These are phyloP conservation scores for Iris macrosiphon DNA, from an alignment of 106 monocot genomes.

Conservation along the genomic window DNA sequence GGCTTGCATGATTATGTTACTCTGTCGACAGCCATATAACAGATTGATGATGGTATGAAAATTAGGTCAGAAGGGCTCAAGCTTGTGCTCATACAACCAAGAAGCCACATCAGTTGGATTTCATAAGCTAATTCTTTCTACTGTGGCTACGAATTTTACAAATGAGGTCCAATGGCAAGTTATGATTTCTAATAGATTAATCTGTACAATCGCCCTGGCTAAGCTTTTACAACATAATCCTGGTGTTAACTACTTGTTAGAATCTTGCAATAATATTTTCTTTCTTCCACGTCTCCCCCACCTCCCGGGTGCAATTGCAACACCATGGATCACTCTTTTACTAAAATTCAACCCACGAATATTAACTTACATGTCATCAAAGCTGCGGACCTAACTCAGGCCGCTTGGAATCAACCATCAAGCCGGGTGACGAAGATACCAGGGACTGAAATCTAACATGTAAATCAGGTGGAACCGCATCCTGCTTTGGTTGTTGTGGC, in stretches of 20 bases:
- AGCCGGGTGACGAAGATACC: constrained; percentile 26
- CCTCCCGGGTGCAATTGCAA: background rate
- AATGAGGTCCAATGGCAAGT: too few relatives aligned
- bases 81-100: too few relatives aligned
- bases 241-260: background rate
- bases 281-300: background rate
- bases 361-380: constrained; percentile 8
- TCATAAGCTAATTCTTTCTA: too few relatives aligned
- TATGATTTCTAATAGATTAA: constrained; percentile 17
- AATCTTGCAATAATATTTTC: background rate
- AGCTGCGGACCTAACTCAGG: constrained; percentile 86
- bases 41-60: too few relatives aligned
- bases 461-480: constrained; percentile 41
- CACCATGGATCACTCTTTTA: background rate
- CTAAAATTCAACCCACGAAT: background rate
- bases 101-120: too few relatives aligned
- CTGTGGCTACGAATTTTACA: too few relatives aligned
- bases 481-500: constrained; percentile 10
- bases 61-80: too few relatives aligned
- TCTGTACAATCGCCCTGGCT: constrained; percentile 22
- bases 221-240: constrained; percentile 11
- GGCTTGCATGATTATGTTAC: too few relatives aligned
- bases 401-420: constrained; percentile 36
- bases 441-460: constrained; percentile 58
- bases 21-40: too few relatives aligned